A percentile compares a stretch with the other conserved stretches of the same genome.
Evolutionary conservation across 352 stramenopile genomes (phyloP).

Genomic region (Phytophthora pistaciae): DNA sequence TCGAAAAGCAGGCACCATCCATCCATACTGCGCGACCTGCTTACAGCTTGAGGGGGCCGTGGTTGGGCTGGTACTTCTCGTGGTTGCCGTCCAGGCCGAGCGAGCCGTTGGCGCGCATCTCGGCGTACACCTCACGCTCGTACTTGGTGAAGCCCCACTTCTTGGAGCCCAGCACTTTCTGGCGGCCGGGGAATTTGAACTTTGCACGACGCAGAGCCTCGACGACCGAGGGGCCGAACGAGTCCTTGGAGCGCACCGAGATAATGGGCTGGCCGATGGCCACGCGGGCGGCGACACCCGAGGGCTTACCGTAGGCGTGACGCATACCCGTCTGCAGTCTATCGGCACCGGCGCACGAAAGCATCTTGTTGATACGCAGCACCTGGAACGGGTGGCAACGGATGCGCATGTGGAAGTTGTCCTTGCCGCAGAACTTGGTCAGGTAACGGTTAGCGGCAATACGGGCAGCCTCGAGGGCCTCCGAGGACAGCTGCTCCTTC

Average conservation of each 20-base stretch:
- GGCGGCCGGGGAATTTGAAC: constrained; percentile 99
- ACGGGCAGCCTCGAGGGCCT: constrained; percentile 98
- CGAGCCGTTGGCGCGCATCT: constrained; percentile 95
- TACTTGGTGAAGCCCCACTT: constrained; percentile 99
- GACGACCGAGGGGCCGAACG: constrained; percentile 93
- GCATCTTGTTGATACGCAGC: constrained; percentile 99
- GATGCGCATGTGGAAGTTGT: constrained; percentile 99
- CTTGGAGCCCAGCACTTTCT: constrained; percentile 99
- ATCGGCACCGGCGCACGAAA: constrained; percentile 99
- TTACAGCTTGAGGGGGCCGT: constrained; percentile 81
- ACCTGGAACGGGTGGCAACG: constrained; percentile 99
- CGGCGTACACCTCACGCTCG: constrained; percentile 97
- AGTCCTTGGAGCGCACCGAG: constrained; percentile 97
- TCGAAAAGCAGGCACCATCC: constrained; percentile 26
- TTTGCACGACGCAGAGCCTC: constrained; percentile 99
- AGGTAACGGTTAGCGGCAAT: constrained; percentile 99
- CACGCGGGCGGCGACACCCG: constrained; percentile 97
- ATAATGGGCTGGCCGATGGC: constrained; percentile 99
- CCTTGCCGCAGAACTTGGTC: constrained; percentile 98
- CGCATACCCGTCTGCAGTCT: constrained; percentile 98
- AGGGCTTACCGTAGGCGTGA: constrained; percentile 99
- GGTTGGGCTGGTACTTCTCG: constrained; percentile 97
- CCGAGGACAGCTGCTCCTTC: constrained; percentile 96
- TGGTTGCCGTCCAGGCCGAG: constrained; percentile 97
- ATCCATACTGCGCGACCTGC: constrained; percentile 24